These are phyloP conservation scores for Mollisia scopiformis DNA, from an alignment of 2,329 filamentous ascomycete species.

Conservation along the genomic window DNA sequence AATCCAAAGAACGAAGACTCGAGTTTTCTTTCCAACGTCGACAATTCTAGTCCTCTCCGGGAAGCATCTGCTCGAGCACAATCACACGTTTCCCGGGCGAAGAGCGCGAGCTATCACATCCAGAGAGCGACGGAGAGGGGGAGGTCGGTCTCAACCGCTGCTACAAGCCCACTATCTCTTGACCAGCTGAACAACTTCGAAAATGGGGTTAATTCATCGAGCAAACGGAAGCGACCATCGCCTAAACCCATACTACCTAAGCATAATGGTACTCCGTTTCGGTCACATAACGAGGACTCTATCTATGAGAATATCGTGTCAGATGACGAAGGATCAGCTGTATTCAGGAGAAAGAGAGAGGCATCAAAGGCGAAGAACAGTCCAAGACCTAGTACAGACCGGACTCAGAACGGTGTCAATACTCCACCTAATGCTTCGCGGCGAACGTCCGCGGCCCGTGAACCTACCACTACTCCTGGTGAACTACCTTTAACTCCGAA, in stretches of 20 bases:
- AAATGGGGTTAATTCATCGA: slow-evolving; percentile 6
- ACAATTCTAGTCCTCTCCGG: slow-evolving; percentile 17
- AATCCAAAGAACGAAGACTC: slow-evolving; percentile 7
- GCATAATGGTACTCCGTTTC: slow-evolving; percentile 4
- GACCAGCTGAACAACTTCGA: slow-evolving; percentile 18
- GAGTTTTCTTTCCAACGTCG: slow-evolving; percentile 2
- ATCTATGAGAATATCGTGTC: slow-evolving; percentile 33
- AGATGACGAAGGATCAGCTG: slow-evolving; percentile 25
- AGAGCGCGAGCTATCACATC: slow-evolving; percentile 32
- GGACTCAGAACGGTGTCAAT: slow-evolving; percentile 22
- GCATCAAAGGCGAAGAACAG: slow-evolving; percentile 24
- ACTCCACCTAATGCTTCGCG: slow-evolving; percentile 27
- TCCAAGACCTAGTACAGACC: slow-evolving; percentile 17
- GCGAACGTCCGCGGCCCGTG: slow-evolving; percentile 12
- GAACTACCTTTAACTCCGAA: slow-evolving; percentile 31
- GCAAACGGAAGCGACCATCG: slow-evolving; percentile 16
- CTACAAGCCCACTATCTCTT: slow-evolving; percentile 30
- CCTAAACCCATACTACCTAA: neutral
- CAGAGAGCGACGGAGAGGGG: slow-evolving; percentile 29
- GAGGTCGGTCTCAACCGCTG: slow-evolving; percentile 31
- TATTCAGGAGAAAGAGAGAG: slow-evolving; percentile 20
- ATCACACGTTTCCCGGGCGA: slow-evolving; percentile 15
- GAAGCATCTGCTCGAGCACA: slow-evolving; percentile 14
- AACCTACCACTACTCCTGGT: slow-evolving; percentile 12
- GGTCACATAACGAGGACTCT: slow-evolving; percentile 19